Conservation (phyloP, 2,329 filamentous ascomycete species). For the Pseudocercospora pini-densiflorae region DNA sequence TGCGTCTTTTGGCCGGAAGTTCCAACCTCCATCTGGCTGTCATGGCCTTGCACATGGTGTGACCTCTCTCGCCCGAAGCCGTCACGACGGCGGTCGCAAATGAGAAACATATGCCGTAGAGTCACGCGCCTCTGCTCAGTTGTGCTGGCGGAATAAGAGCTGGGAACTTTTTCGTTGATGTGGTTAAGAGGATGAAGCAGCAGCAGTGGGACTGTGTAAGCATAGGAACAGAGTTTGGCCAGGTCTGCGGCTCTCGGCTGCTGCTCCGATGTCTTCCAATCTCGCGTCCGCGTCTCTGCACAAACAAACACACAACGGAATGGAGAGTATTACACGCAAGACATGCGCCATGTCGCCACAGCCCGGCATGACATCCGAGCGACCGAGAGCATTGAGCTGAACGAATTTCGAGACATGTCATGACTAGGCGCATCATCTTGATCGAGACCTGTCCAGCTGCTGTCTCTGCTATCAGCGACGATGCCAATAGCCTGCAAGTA, state of each 20-base stretch:
- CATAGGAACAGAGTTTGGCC: not conserved
- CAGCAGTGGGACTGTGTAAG: not conserved
- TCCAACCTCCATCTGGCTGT: not conserved
- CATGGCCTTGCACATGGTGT: too few relatives aligned
- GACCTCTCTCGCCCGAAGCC: too few relatives aligned
- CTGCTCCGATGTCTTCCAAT: not conserved
- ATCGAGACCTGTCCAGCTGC: not conserved
- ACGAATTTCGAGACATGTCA: not conserved
- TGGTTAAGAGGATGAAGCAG: too few relatives aligned
- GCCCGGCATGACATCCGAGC: not conserved
- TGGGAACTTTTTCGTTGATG: not conserved
- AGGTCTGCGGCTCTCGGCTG: not conserved
- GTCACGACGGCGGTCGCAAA: not conserved
- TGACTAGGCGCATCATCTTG: not conserved
- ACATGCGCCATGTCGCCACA: not conserved
- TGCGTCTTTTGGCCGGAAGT: not conserved
- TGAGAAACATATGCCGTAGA: not conserved
- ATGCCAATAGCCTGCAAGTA: not conserved
- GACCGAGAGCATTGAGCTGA: not conserved
- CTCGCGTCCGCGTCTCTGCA: not conserved
- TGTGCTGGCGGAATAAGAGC: too few relatives aligned
- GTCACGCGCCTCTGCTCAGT: too few relatives aligned
- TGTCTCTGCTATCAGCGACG: not conserved
- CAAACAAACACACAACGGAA: not conserved
- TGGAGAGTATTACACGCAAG: not conserved